phyloP scores from a whole-genome alignment of 768 basidiomycete species.

The Pseudohyphozyma bogoriensis region DNA sequence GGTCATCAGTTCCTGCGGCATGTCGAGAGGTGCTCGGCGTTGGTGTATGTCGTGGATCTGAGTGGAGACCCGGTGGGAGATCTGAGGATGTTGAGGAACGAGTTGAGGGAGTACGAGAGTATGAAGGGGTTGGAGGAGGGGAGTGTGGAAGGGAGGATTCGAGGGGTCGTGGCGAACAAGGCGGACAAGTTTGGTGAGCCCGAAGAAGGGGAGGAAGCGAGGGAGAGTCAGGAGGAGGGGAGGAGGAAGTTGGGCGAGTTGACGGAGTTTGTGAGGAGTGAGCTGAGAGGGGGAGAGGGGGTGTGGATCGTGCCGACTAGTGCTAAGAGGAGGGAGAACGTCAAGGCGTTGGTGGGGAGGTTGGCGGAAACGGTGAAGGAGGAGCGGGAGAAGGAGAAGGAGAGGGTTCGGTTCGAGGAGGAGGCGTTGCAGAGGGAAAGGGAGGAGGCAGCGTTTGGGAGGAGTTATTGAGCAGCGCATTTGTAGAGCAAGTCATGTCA shows the following conservation, averaged over 20 bases:
- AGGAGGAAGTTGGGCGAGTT: slow-evolving; percentile 2
- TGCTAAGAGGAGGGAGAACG: slow-evolving; percentile 75
- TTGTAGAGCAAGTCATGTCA: too few species aligned
- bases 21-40: slow-evolving; percentile 80
- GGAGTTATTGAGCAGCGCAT: too few species aligned
- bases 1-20: slow-evolving; percentile 88
- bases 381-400: slow-evolving; percentile 66
- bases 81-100: slow-evolving; percentile 59
- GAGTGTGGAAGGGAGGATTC: slow-evolving; percentile 64
- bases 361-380: slow-evolving; percentile 66
- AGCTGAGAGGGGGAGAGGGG: slow-evolving; percentile 3
- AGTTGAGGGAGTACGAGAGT: slow-evolving; percentile 54
- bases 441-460: too few species aligned
- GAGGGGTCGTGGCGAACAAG: slow-evolving; percentile 87
- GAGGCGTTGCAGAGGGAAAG: slow-evolving; percentile 46
- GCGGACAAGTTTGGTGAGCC: slow-evolving; percentile 67
- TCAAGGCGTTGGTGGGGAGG: slow-evolving; percentile 55
- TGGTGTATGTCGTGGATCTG: slow-evolving; percentile 88
- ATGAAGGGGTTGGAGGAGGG: slow-evolving; percentile 48
- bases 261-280: not conserved
- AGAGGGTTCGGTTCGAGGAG: slow-evolving; percentile 63
- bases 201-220: slow-evolving; percentile 42
- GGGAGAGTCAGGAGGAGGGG: not conserved
- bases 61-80: slow-evolving; percentile 70
- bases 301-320: slow-evolving; percentile 61